Evolutionary conservation across 1,284 basidiomycete species (phyloP).

Genomic region (Singerocomus inundabilis): DNA sequence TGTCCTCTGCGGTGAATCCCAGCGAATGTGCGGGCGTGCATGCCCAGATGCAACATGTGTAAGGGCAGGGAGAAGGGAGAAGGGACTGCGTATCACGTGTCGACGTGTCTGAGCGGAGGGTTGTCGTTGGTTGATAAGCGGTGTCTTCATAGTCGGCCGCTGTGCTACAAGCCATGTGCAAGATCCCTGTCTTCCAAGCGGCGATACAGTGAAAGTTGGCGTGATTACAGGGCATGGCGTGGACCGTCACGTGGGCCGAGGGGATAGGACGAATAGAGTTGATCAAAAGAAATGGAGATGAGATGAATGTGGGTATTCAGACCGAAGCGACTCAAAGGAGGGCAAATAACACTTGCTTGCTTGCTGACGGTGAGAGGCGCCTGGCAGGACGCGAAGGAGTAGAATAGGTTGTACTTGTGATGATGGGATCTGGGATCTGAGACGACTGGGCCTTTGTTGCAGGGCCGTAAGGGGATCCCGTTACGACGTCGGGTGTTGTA

Average conservation of each 20-base stretch:
- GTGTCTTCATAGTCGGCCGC: neutral
- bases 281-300: slow-evolving; percentile 4
- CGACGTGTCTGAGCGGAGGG: too few species aligned
- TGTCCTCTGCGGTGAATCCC: neutral
- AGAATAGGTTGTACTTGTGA: too few species aligned
- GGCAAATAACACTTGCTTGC: too few species aligned
- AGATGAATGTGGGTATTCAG: slow-evolving; percentile 4
- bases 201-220: slow-evolving; percentile 1
- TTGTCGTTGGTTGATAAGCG: too few species aligned
- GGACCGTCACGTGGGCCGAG: slow-evolving; percentile 11
- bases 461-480: slow-evolving; percentile 1
- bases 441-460: neutral
- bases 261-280: slow-evolving; percentile 14
- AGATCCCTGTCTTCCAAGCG: too few species aligned
- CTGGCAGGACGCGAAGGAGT: too few species aligned
- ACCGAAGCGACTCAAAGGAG: too few species aligned
- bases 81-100: too few species aligned
- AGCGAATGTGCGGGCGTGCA: neutral
- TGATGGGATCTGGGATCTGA: neutral
- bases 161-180: too few species aligned
- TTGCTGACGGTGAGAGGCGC: too few species aligned
- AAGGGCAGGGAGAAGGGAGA: too few species aligned
- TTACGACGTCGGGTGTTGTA: neutral
- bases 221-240: neutral
- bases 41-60: too few species aligned